These are phyloP conservation scores for Geranium incanum DNA, from an alignment of 441 rosid genomes.

Conservation along the genomic window DNA sequence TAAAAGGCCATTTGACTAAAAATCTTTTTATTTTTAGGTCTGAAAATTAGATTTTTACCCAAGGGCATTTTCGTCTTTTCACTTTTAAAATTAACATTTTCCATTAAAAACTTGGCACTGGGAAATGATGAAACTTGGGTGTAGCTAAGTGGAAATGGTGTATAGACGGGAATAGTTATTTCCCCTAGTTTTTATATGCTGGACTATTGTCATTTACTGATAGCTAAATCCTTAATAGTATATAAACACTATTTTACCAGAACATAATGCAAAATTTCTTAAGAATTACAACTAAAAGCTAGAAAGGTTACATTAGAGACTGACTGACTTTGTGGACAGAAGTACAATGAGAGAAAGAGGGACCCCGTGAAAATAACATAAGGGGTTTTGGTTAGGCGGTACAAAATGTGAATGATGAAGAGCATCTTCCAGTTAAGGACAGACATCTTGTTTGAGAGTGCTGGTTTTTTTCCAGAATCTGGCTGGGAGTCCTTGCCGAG, in stretches of 20 bases:
- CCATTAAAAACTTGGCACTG: no score
- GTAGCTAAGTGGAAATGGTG: no score
- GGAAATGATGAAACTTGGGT: no score
- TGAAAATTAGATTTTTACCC: no score
- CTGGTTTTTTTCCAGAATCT: conserved; percentile 46
- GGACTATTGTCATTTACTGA: not conserved
- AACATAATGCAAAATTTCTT: not conserved
- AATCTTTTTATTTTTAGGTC: no score
- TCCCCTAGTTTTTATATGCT: not conserved
- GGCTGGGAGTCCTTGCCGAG: conserved; percentile 61
- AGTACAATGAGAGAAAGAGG: not conserved
- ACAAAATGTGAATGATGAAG: conserved; percentile 1
- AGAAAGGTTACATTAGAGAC: not conserved
- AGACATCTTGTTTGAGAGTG: conserved; percentile 13
- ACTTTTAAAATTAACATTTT: no score
- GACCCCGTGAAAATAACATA: conserved; percentile 15
- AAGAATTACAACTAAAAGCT: conserved; percentile 4
- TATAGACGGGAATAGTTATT: no score
- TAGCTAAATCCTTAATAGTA: not conserved
- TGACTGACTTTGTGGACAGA: not conserved
- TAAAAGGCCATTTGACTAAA: no score
- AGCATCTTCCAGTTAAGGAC: conserved; percentile 12
- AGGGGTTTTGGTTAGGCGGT: conserved; percentile 18
- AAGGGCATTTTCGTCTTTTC: no score
- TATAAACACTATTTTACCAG: not conserved